These are phyloP conservation scores for Aspergillus floridensis DNA, from an alignment of 2,329 filamentous ascomycete species.

Conservation along the genomic window DNA sequence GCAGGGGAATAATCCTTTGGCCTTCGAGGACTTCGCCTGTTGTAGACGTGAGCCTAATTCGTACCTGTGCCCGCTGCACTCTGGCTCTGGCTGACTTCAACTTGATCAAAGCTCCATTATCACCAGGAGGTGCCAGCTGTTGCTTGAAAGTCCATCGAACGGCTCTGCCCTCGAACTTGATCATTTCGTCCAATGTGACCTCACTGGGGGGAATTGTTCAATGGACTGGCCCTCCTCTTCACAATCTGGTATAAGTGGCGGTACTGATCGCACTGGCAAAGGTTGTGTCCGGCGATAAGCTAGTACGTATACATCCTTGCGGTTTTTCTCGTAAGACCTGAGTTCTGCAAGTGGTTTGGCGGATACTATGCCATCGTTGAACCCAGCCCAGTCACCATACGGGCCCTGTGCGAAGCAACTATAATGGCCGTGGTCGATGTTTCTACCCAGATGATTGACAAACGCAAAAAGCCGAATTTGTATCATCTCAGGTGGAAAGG, in stretches of 20 bases:
- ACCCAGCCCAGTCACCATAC: conserved; percentile 16
- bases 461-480: conserved; percentile 28
- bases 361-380: conserved; percentile 14
- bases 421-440: conserved; percentile 22
- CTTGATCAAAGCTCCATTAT: conserved; percentile 7
- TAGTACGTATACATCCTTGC: conserved; percentile 17
- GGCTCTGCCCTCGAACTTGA: conserved; percentile 7
- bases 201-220: neutral
- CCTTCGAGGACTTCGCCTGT: conserved; percentile 17
- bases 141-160: conserved; percentile 12
- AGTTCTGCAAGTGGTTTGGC: neutral
- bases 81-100: conserved; percentile 8
- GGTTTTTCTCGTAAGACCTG: neutral
- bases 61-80: conserved; percentile 12
- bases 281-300: conserved; percentile 19
- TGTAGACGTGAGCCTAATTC: conserved; percentile 8
- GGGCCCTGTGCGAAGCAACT: conserved; percentile 20
- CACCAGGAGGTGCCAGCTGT: conserved; percentile 4
- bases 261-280: neutral
- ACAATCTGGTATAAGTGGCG: neutral
- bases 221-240: neutral
- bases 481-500: conserved; percentile 9
- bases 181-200: conserved; percentile 6
- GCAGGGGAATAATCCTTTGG: conserved; percentile 10
- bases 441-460: conserved; percentile 20